A percentile compares a stretch with the other conserved stretches of the same genome.
Evolutionary conservation across 805 yeast genomes (phyloP).

Genomic region (Suhomyces sp.): DNA sequence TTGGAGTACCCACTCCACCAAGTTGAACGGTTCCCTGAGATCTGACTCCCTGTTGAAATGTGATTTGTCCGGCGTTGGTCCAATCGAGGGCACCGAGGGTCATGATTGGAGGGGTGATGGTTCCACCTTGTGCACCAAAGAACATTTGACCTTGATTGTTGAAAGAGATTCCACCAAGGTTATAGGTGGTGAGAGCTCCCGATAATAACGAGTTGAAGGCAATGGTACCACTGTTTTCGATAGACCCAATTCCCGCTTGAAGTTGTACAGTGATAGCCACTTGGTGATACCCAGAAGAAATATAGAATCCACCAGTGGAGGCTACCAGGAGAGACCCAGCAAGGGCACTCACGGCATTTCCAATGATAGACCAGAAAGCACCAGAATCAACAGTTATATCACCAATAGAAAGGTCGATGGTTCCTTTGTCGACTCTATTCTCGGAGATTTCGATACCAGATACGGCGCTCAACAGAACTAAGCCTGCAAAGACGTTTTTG

Average conservation of each 20-base stretch:
- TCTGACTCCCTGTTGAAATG: slow-evolving; percentile 22
- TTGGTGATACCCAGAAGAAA: slow-evolving; percentile 10
- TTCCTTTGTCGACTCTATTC: slow-evolving; percentile 18
- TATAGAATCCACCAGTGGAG: slow-evolving; percentile 16
- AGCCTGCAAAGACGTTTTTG: neutral
- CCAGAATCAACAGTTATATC: slow-evolving; percentile 15
- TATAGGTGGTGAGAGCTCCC: slow-evolving; percentile 9
- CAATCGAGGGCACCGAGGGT: slow-evolving; percentile 9
- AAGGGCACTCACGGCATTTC: slow-evolving; percentile 13
- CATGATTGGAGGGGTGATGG: slow-evolving; percentile 12
- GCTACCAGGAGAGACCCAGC: slow-evolving; percentile 15
- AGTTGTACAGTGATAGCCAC: slow-evolving; percentile 11
- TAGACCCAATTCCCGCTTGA: slow-evolving; percentile 13
- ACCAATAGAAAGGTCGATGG: slow-evolving; percentile 19
- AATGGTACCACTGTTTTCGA: slow-evolving; percentile 19
- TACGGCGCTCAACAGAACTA: slow-evolving; percentile 4
- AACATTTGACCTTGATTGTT: slow-evolving; percentile 7
- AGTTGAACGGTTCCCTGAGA: slow-evolving; percentile 19
- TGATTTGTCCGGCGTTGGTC: slow-evolving; percentile 21
- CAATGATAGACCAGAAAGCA: slow-evolving; percentile 19
- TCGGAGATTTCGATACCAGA: slow-evolving; percentile 7
- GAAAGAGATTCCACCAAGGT: slow-evolving; percentile 9
- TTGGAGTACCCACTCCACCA: slow-evolving; percentile 12
- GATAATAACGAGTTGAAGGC: slow-evolving; percentile 16
- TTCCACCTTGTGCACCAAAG: slow-evolving; percentile 13